Evolutionary conservation across 331 rosid genomes (phyloP), one percentile per base, ranked within the genome.

Genomic region (Dryas integrifolia): DNA sequence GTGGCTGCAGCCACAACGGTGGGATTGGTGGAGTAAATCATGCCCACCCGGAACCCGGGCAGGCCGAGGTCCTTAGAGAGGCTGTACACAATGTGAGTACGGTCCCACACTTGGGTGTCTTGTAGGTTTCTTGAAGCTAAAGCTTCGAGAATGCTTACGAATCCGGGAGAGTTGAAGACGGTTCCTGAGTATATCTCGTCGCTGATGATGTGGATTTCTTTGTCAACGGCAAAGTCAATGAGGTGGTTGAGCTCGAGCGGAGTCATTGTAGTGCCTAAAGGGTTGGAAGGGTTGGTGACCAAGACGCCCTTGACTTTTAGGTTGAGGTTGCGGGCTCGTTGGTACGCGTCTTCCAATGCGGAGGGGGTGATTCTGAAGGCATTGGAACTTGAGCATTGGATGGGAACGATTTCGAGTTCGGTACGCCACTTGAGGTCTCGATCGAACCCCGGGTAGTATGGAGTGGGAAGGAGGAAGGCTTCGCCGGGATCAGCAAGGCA

Each of bases 401-500:
- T 83, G 60, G 97, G 96, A 49, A 92, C 85, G 18, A 88, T 90
- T 75, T 88, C 86, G 15, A 76, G 93, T 5, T 70, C 92, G 0
- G 96, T 87, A 0, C 96, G 72, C 98, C 98, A 92, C 58, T 92
- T 90, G 0, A 92, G 78, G 75, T 92, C 98, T 69, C 98, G 84
- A 44, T 92, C 96, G 63, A 90, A 90, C 75, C 97, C 97, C 5
- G 96, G 98, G 60, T 94, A 94, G 79, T 94, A 94, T 1, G 98
- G 98, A 21, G 87, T 82, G 45, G 97, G 97, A 70, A 94, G 85
- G 50, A 94, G 94, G 75, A 91, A 88, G 72, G 96, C 97, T 7
- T 94, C 95, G 9, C 96, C 91, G 0, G 81, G 91, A 35, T 91
- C 70, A 64, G 95, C 96, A 4, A 94, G 88, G 76, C 96, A 94